phyloP scores from a whole-genome alignment of 2,329 filamentous ascomycete species.

The Rachicladosporium sp. region DNA sequence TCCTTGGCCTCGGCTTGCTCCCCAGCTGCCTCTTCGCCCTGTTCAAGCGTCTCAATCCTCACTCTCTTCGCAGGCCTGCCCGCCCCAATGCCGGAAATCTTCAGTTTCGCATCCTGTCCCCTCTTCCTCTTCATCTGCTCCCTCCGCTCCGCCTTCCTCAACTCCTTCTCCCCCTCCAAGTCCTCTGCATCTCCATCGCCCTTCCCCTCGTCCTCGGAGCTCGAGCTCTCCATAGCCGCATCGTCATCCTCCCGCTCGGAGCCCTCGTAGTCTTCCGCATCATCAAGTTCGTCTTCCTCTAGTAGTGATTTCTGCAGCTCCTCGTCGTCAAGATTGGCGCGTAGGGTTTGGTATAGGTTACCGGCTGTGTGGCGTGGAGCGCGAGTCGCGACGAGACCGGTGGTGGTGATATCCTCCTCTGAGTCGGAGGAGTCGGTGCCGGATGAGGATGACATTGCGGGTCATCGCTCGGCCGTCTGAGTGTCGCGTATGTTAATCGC shows the following conservation, averaged over 20 bases:
- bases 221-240: conserved; percentile 72
- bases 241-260: conserved; percentile 39
- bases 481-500: no score
- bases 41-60: conserved; percentile 32
- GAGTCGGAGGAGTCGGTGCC: conserved; percentile 11
- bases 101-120: conserved; percentile 60
- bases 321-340: conserved; percentile 44
- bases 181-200: conserved; percentile 48
- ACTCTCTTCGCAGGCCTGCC: conserved; percentile 56
- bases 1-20: conserved; percentile 6
- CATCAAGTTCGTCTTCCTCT: conserved; percentile 40
- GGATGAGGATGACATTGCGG: not conserved
- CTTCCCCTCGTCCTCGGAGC: conserved; percentile 57
- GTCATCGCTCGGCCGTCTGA: no score
- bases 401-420: conserved; percentile 17
- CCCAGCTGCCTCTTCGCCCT: not conserved
- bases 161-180: conserved; percentile 73
- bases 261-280: conserved; percentile 28
- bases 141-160: conserved; percentile 63
- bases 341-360: conserved; percentile 67
- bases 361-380: conserved; percentile 70
- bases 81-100: conserved; percentile 26
- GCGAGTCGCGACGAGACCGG: conserved; percentile 57
- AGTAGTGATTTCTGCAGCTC: conserved; percentile 29
- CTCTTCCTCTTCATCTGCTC: conserved; percentile 71